Conservation (phyloP, 176 grass and related monocot species). For the Oryza rufipogon region DNA sequence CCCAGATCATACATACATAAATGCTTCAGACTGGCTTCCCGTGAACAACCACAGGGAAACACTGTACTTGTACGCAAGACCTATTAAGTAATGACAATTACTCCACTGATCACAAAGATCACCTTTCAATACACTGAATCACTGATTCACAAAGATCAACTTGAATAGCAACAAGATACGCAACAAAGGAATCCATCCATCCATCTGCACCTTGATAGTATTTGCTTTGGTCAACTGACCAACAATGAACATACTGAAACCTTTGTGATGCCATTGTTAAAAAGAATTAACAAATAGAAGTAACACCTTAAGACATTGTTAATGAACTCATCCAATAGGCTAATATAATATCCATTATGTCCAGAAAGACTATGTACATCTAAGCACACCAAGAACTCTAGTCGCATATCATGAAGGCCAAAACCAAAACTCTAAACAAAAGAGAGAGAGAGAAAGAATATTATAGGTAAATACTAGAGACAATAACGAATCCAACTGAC, state of each 20-base stretch:
- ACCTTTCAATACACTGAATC: no score
- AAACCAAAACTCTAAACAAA: constrained; percentile 52
- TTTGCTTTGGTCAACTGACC: constrained; percentile 31
- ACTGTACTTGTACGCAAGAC: constrained; percentile 2
- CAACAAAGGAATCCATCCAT: neutral
- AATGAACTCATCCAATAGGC: constrained; percentile 44
- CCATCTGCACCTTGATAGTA: neutral
- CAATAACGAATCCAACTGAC: constrained; percentile 57
- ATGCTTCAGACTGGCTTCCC: constrained; percentile 31
- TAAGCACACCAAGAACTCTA: constrained; percentile 63
- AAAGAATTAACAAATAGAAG: constrained; percentile 40
- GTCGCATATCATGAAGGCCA: constrained; percentile 34
- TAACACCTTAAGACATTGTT: neutral
- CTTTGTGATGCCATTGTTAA: neutral
- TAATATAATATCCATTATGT: constrained; percentile 69
- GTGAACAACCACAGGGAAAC: constrained; percentile 35
- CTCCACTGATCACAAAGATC: constrained; percentile 3
- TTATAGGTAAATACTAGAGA: constrained; percentile 48
- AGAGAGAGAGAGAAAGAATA: neutral
- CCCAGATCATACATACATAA: constrained; percentile 36
- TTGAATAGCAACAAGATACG: constrained; percentile 28
- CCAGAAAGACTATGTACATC: constrained; percentile 57
- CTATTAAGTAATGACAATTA: neutral
- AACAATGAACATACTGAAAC: constrained; percentile 3
- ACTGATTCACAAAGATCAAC: neutral